Base-by-base conservation (phyloP, 75 land plant species). In the Pinus albicaulis region DNA sequence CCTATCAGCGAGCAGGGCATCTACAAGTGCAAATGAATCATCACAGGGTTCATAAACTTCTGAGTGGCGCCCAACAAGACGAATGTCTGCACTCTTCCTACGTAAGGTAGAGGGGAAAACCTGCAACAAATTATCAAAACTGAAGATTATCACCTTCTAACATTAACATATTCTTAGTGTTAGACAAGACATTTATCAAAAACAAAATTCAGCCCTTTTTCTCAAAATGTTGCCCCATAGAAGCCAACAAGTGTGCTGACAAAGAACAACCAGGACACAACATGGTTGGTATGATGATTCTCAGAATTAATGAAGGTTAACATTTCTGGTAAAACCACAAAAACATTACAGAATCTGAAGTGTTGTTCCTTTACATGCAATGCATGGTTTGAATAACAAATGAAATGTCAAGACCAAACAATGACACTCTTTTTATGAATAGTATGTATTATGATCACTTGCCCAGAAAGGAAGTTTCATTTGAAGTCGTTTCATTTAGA, bases 11-110 rank as follows among this genome's bases (percentile, higher is more conserved):
- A 96, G 82, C 23, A 96, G 87, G 23, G 99, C 98, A 85, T 96
- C 99, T 61, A 92, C 99, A 13, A 96, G 79, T 14, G 92, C 95
- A 82, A 96, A 96, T 4, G 99, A 96, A 77, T 96, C 98, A 79
- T 96, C 99, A 82, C 98, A 96, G 14, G 98, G 98, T 52, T 93
- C 95, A 71, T 96, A 94, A n/a, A 96, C 98, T 70, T 94, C 99
- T 28, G 92, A 84, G 69, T 92, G 96, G 19, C 82, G 74, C 38
- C 84, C 83, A 52, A 93, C 89, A 58, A 89, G 92, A 20, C 81
- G 90, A 41, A 93, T 89, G 72, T 88, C 85, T 52, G 96, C 96
- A 77, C 56, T 80, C 57, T 80, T 80, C 62, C 81, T 63, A 22
- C 81, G 69, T 34, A 7, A 44, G 53, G 52, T 68, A 38, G 71